Percentiles rank a stretch among this genome's conserved stretches.
Evolutionary conservation across 257 asterid genomes (phyloP).

Genomic region (Jasminum sambac): DNA sequence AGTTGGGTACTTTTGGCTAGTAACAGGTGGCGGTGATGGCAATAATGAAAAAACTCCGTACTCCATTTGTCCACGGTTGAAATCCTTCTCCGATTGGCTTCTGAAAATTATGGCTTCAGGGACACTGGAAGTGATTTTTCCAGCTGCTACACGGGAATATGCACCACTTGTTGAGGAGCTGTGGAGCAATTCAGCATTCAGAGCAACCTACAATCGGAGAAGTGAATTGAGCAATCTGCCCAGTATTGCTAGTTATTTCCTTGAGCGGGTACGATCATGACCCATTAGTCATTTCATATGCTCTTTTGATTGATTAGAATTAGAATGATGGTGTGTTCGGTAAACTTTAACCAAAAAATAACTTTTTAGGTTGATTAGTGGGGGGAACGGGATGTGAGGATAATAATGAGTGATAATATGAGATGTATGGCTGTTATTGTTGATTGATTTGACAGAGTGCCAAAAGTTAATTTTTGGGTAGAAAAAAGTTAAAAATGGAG

Average conservation of each 20-base stretch:
- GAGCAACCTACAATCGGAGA: constrained; percentile 50
- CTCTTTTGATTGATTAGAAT: constrained; percentile 9
- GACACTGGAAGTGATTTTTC: constrained; percentile 42
- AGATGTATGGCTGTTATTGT: no score
- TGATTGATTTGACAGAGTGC: no score
- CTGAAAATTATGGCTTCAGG: constrained; percentile 50
- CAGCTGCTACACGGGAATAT: constrained; percentile 47
- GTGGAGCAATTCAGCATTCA: constrained; percentile 49
- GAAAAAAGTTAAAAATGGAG: no score
- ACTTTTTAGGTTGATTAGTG: no score
- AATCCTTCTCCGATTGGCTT: constrained; percentile 60
- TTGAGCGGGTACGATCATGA: constrained; percentile 49
- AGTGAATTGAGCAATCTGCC: constrained; percentile 55
- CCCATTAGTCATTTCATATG: neutral
- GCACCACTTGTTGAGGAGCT: constrained; percentile 53
- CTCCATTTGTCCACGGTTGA: constrained; percentile 47
- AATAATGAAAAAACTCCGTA: constrained; percentile 36
- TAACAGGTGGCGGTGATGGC: constrained; percentile 37
- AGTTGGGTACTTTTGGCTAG: constrained; percentile 25
- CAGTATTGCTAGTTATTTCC: constrained; percentile 49
- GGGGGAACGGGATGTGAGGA: no score
- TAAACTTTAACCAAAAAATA: no score
- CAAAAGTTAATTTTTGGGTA: no score
- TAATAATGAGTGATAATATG: no score
- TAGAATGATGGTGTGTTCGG: neutral